Evolutionary conservation across 352 stramenopile species (phyloP), one percentile per base, ranked within the genome.

Genomic region (Phytopythium oedochilum): DNA sequence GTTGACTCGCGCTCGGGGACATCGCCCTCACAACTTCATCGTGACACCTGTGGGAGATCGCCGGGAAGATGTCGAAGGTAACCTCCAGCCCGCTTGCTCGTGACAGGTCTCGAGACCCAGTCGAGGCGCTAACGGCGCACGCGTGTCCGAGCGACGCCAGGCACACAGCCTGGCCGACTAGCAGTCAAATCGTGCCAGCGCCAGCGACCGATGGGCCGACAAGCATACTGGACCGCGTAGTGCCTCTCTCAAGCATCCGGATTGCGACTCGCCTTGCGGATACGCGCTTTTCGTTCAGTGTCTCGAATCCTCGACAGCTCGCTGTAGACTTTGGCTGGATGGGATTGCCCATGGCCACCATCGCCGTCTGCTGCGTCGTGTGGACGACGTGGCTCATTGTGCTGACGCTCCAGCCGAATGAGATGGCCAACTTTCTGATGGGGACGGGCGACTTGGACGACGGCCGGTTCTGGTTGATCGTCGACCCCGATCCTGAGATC

Each of bases 401-500:
- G n/a, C 56, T 85, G 20, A 78, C 78, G 26, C 39, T 73, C 9
- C 40, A 54, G 1, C 74, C 73, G 0, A 83, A 80, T 15, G 53
- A 64, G 18, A 69, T 55, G 1, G 74, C 65, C 2, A 83, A 80
- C 52, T 70, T 68, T 20, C 43, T 87, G 14, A 83, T 82, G 76
- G 64, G 78, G 50, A 85, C 73, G 15, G 49, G 59, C 7, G 52
- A 64, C 12, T 75, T 79, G 25, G 73, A 87, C 49, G 42, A 70
- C 28, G 73, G 73, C 1, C 66, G 71, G 4, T 87, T 84, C 52
- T 87, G 76, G 76, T 51, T 69, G 22, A 61, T 77, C 47, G 57
- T 61, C 44, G 63, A 63, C 14, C 48, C 60, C 11, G 42, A 59
- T 11, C 15, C 40, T 23, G 43, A 36, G n/a, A 43, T 62, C 14